phyloP scores from a whole-genome alignment of 1,139 yeast species.

The Zygosaccharomyces sapae region DNA sequence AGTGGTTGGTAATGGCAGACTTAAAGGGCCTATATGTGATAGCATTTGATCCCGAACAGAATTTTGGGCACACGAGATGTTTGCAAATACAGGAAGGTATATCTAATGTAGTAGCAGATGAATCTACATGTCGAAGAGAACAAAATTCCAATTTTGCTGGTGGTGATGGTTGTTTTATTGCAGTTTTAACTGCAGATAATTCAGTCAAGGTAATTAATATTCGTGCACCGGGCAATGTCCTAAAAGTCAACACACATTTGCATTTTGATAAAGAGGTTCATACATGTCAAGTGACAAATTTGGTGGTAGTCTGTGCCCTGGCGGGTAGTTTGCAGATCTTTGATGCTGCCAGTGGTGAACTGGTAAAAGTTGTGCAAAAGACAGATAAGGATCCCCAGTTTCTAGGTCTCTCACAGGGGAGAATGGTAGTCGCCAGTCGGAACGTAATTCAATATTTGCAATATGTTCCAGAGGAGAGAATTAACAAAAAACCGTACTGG shows the following conservation, averaged over 20 bases:
- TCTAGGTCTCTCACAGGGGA: conserved; percentile 32
- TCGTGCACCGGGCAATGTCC: conserved; percentile 34
- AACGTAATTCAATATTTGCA: conserved; percentile 31
- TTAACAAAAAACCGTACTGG: conserved; percentile 14
- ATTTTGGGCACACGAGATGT: conserved; percentile 29
- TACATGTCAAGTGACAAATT: conserved; percentile 35
- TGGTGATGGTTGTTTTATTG: conserved; percentile 50
- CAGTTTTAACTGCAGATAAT: conserved; percentile 41
- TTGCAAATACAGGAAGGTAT: conserved; percentile 42
- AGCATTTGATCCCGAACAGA: conserved; percentile 28
- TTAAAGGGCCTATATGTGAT: conserved; percentile 25
- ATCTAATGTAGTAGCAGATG: conserved; percentile 40
- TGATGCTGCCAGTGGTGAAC: conserved; percentile 48
- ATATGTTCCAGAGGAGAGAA: conserved; percentile 22
- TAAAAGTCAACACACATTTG: conserved; percentile 21
- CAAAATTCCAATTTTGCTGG: conserved; percentile 45
- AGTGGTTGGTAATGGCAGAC: conserved; percentile 34
- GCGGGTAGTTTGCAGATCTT: conserved; percentile 60
- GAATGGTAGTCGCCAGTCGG: conserved; percentile 30
- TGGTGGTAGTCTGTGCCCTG: conserved; percentile 58
- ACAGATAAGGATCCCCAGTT: conserved; percentile 33
- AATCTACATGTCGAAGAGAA: conserved; percentile 27
- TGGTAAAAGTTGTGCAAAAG: conserved; percentile 32
- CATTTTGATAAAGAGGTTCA: conserved; percentile 30
- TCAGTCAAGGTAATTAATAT: conserved; percentile 41